A percentile compares a stretch with the other conserved stretches of the same genome.
Evolutionary conservation across 2,329 filamentous ascomycete genomes (phyloP).

Genomic region (Cladosporium sp.): DNA sequence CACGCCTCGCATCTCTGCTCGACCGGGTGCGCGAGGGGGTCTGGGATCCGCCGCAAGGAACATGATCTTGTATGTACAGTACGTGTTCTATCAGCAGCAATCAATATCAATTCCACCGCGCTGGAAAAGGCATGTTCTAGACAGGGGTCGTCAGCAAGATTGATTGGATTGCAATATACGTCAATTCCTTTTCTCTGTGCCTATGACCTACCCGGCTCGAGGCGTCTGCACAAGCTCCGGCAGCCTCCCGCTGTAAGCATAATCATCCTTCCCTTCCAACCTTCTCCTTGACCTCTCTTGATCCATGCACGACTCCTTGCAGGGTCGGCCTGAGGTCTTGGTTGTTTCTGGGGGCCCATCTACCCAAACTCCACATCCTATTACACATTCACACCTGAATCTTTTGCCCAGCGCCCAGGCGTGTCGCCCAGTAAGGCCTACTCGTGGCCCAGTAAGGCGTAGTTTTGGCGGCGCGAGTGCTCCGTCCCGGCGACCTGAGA

Average conservation of each 20-base stretch:
- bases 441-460: too few species aligned
- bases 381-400: too few species aligned
- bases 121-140: not conserved
- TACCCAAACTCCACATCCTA: not conserved
- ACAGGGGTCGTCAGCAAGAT: not conserved
- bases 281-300: not conserved
- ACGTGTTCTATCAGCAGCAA: too few species aligned
- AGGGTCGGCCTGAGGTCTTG: too few species aligned
- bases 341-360: too few species aligned
- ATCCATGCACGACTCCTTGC: too few species aligned
- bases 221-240: not conserved
- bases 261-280: constrained; percentile 10
- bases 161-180: not conserved
- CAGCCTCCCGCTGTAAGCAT: constrained; percentile 10
- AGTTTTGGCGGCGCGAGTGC: constrained; percentile 10
- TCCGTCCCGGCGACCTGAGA: not conserved
- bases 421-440: constrained; percentile 3
- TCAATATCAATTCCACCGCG: not conserved
- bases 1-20: not conserved
- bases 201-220: not conserved
- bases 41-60: not conserved
- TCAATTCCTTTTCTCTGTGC: not conserved
- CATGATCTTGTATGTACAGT: not conserved
- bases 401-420: not conserved
- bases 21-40: constrained; percentile 3